A percentile compares a stretch with the other conserved stretches of the same genome.
Conservation (phyloP, 768 basidiomycete species). For the Suillus luteus region DNA sequence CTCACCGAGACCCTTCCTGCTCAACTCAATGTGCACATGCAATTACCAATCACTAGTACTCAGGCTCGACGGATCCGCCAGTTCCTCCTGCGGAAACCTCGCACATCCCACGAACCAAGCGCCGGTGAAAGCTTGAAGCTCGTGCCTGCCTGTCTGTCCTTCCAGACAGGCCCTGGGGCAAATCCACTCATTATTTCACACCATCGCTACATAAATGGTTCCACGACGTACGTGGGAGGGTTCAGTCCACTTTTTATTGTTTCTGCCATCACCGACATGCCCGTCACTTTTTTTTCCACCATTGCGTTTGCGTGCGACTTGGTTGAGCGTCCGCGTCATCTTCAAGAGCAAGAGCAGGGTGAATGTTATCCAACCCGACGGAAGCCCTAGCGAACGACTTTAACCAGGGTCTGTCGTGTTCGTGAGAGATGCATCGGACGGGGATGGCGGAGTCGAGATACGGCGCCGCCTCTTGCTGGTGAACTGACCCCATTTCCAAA, state of each 20-base stretch:
- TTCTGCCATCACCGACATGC: conserved; percentile 19
- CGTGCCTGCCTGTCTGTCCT: too few species aligned
- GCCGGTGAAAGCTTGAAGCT: too few species aligned
- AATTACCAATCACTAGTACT: too few species aligned
- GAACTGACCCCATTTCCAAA: neutral
- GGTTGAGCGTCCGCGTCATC: conserved; percentile 4
- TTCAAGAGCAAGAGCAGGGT: neutral
- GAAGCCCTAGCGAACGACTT: too few species aligned
- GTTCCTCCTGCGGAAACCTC: too few species aligned
- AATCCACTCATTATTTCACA: neutral
- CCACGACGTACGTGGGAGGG: conserved; percentile 13
- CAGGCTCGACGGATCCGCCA: too few species aligned
- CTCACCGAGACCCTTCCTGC: neutral
- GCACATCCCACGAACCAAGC: too few species aligned
- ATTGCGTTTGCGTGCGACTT: conserved; percentile 23
- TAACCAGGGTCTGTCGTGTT: too few species aligned
- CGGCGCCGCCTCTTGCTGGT: conserved; percentile 14
- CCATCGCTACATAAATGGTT: neutral
- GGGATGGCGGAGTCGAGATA: conserved; percentile 12
- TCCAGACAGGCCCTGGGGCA: neutral
- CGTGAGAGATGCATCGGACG: conserved; percentile 13
- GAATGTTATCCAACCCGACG: conserved; percentile 1
- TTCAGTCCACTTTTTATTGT: conserved; percentile 19
- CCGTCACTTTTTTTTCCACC: conserved; percentile 19
- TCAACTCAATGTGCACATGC: too few species aligned